Percentiles rank a stretch among this genome's conserved stretches.
phyloP scores from a whole-genome alignment of 2,329 filamentous ascomycete species.

The Ophiostoma novo-ulmi region DNA sequence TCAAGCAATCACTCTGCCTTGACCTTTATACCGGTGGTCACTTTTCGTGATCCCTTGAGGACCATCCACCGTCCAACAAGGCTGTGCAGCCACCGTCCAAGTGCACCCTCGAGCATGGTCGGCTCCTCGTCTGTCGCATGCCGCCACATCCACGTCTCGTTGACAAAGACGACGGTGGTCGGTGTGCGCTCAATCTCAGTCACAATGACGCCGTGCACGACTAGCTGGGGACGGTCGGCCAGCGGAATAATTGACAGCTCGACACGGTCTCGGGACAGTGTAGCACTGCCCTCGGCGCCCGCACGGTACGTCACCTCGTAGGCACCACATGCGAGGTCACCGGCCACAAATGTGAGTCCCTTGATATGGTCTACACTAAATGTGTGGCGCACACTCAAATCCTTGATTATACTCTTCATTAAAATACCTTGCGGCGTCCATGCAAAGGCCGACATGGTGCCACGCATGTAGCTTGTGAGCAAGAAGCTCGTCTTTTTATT shows the following conservation, averaged over 20 bases:
- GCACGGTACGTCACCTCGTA: slow-evolving; percentile 32
- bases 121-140: slow-evolving; percentile 29
- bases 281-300: slow-evolving; percentile 22
- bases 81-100: slow-evolving; percentile 34
- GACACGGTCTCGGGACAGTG: slow-evolving; percentile 28
- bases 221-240: slow-evolving; percentile 29
- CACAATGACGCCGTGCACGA: slow-evolving; percentile 30
- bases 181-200: slow-evolving; percentile 27
- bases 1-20: neutral
- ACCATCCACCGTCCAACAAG: slow-evolving; percentile 25
- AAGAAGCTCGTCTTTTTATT: slow-evolving; percentile 25
- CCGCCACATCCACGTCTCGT: slow-evolving; percentile 41
- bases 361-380: slow-evolving; percentile 31
- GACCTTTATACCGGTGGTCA: neutral
- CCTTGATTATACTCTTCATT: slow-evolving; percentile 30
- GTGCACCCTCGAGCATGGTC: slow-evolving; percentile 32
- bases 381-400: slow-evolving; percentile 26
- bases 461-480: slow-evolving; percentile 31
- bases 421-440: slow-evolving; percentile 35
- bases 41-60: slow-evolving; percentile 18
- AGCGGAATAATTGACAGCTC: slow-evolving; percentile 33
- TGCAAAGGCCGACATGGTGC: slow-evolving; percentile 33
- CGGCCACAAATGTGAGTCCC: slow-evolving; percentile 28
- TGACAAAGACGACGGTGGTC: slow-evolving; percentile 32
- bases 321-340: slow-evolving; percentile 34